A percentile compares a stretch with the other conserved stretches of the same genome.
Conservation (phyloP, 2,329 filamentous ascomycete genomes). For the Pyrenochaeta sp. region DNA sequence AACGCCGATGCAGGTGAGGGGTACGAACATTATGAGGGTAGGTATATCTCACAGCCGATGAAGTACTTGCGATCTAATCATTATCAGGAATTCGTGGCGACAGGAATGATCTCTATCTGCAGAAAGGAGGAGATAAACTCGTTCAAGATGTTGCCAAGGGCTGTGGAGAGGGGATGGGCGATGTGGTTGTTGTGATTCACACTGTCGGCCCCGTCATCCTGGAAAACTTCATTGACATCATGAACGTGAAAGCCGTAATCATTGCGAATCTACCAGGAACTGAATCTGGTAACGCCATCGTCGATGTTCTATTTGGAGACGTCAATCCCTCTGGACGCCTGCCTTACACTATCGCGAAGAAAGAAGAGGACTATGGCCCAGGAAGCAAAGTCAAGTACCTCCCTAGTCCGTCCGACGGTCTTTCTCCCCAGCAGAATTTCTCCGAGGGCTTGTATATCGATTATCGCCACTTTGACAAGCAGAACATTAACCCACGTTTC, state of each 20-base stretch:
- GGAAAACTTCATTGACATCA: constrained; percentile 80
- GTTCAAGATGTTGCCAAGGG: constrained; percentile 76
- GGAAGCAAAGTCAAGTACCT: constrained; percentile 73
- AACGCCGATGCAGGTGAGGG: constrained; percentile 88
- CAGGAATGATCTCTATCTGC: constrained; percentile 76
- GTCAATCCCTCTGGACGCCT: constrained; percentile 81
- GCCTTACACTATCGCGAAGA: constrained; percentile 85
- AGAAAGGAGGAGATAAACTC: constrained; percentile 79
- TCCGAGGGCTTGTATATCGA: constrained; percentile 85
- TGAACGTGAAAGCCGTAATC: constrained; percentile 78
- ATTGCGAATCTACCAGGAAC: constrained; percentile 87
- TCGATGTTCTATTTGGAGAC: constrained; percentile 80
- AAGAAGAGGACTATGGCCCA: constrained; percentile 77
- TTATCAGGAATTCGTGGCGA: constrained; percentile 70
- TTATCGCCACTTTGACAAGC: constrained; percentile 86
- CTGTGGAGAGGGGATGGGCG: constrained; percentile 65
- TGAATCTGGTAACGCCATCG: constrained; percentile 83
- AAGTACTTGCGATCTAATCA: no score
- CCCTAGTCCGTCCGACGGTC: constrained; percentile 62
- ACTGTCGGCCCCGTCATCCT: constrained; percentile 83
- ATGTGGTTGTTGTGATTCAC: constrained; percentile 85
- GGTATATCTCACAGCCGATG: no score
- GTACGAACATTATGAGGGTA: constrained; percentile 50
- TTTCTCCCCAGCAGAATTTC: constrained; percentile 83
- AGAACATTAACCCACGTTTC: constrained; percentile 76